phyloP scores from a whole-genome alignment of 176 grass and related monocot genomes.

The Aegilops longissima region DNA sequence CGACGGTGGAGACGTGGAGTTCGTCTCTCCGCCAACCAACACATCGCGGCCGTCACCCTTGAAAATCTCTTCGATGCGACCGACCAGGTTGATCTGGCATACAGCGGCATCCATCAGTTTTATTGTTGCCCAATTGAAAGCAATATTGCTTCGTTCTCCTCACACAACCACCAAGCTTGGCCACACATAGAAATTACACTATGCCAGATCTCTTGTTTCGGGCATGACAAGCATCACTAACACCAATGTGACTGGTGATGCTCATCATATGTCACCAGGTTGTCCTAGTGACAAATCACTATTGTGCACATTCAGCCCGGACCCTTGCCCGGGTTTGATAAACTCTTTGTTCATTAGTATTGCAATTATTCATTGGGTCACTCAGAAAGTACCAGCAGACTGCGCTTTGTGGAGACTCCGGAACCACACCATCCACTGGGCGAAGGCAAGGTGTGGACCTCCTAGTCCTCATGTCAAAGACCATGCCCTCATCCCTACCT shows the following conservation, averaged over 20 bases:
- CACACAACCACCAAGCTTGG: too few relatives aligned
- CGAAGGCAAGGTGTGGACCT: constrained; percentile 39
- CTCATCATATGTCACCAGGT: constrained; percentile 21
- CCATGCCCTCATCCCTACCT: constrained; percentile 54
- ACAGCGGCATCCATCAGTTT: too few relatives aligned
- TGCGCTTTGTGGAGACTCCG: constrained; percentile 11
- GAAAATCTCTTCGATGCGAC: too few relatives aligned
- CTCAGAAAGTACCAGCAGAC: constrained; percentile 55
- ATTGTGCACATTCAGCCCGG: constrained; percentile 25
- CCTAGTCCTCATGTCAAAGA: constrained; percentile 49
- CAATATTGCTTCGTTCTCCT: too few relatives aligned
- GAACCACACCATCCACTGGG: not conserved
- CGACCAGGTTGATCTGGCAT: too few relatives aligned
- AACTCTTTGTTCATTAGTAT: constrained; percentile 28
- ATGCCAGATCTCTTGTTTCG: not conserved
- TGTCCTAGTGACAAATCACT: not conserved
- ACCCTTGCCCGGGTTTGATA: constrained; percentile 38
- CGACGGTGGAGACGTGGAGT: too few relatives aligned
- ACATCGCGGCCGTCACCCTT: too few relatives aligned
- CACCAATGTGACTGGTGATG: not conserved
- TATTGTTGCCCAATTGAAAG: too few relatives aligned
- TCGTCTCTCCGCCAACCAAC: too few relatives aligned
- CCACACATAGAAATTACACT: too few relatives aligned
- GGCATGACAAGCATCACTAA: not conserved
- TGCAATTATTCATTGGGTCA: constrained; percentile 31